A percentile compares a stretch with the other conserved stretches of the same genome.
Evolutionary conservation across 169 alveolate genomes (phyloP).

Genomic region (Plasmodium cynomolgi): DNA sequence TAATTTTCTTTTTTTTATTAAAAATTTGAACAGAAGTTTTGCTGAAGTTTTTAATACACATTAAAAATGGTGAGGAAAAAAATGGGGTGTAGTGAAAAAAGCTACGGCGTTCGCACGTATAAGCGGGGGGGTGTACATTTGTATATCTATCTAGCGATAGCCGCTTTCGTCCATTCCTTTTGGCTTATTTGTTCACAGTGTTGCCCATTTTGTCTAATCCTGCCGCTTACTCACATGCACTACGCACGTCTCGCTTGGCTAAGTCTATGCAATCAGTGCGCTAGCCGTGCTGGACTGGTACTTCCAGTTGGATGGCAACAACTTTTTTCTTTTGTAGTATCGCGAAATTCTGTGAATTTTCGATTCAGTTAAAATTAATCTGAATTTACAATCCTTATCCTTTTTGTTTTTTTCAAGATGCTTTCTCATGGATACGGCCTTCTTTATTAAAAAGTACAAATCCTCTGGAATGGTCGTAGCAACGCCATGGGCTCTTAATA

Average conservation of each 20-base stretch:
- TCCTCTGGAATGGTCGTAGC: slow-evolving; percentile 99
- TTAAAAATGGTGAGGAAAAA: slow-evolving; percentile 23
- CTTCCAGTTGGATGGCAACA: slow-evolving; percentile 98
- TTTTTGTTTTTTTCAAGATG: slow-evolving; percentile 97
- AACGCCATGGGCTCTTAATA: slow-evolving; percentile 95
- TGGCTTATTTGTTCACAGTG: not conserved
- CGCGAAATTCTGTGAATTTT: slow-evolving; percentile 99
- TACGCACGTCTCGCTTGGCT: not conserved
- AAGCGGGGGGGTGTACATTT: not conserved
- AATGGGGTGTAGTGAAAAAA: not conserved
- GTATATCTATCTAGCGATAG: not conserved
- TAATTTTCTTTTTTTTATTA: slow-evolving; percentile 13
- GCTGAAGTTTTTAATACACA: slow-evolving; percentile 27
- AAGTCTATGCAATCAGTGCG: slow-evolving; percentile 86
- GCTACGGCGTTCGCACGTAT: not conserved
- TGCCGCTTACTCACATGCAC: not conserved
- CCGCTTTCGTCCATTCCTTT: not conserved
- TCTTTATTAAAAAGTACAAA: slow-evolving; percentile 97
- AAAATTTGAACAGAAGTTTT: slow-evolving; percentile 54
- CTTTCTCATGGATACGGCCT: slow-evolving; percentile 98
- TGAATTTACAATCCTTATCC: slow-evolving; percentile 97
- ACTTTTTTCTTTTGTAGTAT: slow-evolving; percentile 96
- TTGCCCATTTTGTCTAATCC: not conserved
- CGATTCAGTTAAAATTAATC: slow-evolving; percentile 97
- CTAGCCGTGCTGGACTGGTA: slow-evolving; percentile 93